Base-by-base conservation (phyloP, 1,284 basidiomycete genomes). In the Neolentinus lepideus region DNA sequence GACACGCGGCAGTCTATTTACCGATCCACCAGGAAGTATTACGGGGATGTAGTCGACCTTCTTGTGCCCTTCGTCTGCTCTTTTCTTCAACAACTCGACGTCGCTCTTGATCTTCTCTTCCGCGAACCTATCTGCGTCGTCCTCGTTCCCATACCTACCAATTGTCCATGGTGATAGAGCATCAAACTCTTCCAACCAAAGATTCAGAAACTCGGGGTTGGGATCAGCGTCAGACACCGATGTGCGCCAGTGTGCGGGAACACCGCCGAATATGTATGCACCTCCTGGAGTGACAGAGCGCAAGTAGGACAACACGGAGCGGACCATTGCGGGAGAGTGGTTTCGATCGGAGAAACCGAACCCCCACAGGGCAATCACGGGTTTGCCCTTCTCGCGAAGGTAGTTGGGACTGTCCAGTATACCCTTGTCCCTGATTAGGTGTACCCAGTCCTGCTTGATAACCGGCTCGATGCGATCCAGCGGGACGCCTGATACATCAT, bases 151-250 rank as follows among this genome's bases (percentile, higher is more conserved):
- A 61, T 80, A 88, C 46, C 85, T 71, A 1, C 88, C 88, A 12
- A 90, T 75, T 3, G 84, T 88, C 88, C 88, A 90, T 1, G 86
- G 88, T 22, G 81, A 85, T 56, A 90, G 79, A 1, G 85, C 85
- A 61, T 90, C 88, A 58, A 88, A 87, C 36, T 80, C 81, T 26
- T 83, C 80, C 12, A 88, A 71, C 81, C 83, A 90, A 2, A 88
- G 74, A 51, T 78, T 70, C 12, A 84, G 64, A 59, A 87, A 88
- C 14, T 71, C 83, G 0, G 81, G 78, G 60, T 88, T 77, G 3
- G 72, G 70, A 66, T 88, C 84, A 0, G 85, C 83, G 63, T 90
- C 88, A 31, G 76, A 76, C 19, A 74, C 72, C 2, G 80, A 78
- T 0, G 83, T 84, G 11, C 88, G 79, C 88, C 88, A 90, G 60